Base-by-base conservation (phyloP, 2,329 filamentous ascomycete species). In the Septoria linicola region DNA sequence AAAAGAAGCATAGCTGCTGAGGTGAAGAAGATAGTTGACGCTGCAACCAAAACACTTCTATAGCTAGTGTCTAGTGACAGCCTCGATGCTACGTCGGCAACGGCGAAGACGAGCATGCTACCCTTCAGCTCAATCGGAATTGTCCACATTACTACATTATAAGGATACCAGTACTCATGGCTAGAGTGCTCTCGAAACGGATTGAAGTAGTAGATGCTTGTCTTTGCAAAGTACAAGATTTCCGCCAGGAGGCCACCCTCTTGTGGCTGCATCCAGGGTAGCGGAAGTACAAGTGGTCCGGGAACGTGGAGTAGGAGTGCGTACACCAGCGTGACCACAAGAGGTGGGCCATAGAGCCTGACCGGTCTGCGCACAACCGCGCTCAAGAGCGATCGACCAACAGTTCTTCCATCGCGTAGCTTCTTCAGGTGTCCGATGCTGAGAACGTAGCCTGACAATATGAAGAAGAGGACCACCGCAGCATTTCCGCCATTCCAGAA, bases 101-200 rank as follows among this genome's bases (percentile, higher is more conserved):
- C 7, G 0, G 76, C 79, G 63, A 83, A 87, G 41, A 83, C 67
- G 53, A 83, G 69, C 46, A 87, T 73, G 1, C 83, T 86, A 8
- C 84, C 83, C 58, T 75, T 71, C 66, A 83, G 78, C 64, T 85
- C 82, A 13, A 81, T 70, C 0, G 82, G 80, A 45, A 85, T 84
- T 0, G 76, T 82, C 80, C 81, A 84, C 40, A 46, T 39, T 4
- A 47, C 51, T 10, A 32, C 23, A 34, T 59, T 48, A 37, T 54
- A 57, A 6, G 25, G 27, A 41, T 43, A 55, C 27, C 47, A 19
- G 23, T 34, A 27, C 10, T n/a, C 21, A 13, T 8, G 17, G n/a
- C n/a, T n/a, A n/a, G n/a, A n/a, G 21, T 51, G 51, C 1, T 39
- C 32, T 19, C 48, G 41, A 41, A 57, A 53, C 4, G 41, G 25